A percentile compares a stretch with the other conserved stretches of the same genome.
Evolutionary conservation across 495 filamentous ascomycete species (phyloP).

Genomic region (Pyronema domesticum): DNA sequence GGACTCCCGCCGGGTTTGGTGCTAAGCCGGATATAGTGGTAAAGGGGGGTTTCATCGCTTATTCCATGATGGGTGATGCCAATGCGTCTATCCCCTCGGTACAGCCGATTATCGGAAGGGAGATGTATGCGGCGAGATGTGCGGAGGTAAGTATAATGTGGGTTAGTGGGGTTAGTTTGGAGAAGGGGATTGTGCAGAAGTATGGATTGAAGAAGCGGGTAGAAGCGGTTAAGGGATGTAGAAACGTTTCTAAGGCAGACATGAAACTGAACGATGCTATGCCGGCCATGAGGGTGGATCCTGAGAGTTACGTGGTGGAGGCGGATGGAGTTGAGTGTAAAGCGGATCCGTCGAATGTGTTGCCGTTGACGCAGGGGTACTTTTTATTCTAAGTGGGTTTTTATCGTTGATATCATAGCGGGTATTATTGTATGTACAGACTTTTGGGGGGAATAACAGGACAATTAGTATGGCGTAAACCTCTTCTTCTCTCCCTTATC

Average conservation of each 20-base stretch:
- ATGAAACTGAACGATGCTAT: slow-evolving; percentile 86
- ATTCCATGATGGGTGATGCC: slow-evolving; percentile 84
- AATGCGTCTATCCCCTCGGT: slow-evolving; percentile 86
- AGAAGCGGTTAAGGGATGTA: slow-evolving; percentile 63
- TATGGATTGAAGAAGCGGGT: slow-evolving; percentile 70
- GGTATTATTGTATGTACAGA: not conserved
- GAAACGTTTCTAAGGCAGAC: slow-evolving; percentile 66
- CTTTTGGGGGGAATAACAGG: not conserved
- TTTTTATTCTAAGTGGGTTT: slow-evolving; percentile 38
- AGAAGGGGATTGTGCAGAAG: slow-evolving; percentile 40
- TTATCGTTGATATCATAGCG: not conserved
- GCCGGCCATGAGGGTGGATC: slow-evolving; percentile 88
- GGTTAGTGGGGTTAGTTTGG: slow-evolving; percentile 57
- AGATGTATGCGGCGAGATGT: slow-evolving; percentile 69
- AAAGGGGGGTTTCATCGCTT: slow-evolving; percentile 79
- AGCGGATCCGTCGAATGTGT: slow-evolving; percentile 49
- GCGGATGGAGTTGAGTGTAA: slow-evolving; percentile 63
- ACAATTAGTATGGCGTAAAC: slow-evolving; percentile 13
- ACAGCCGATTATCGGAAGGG: slow-evolving; percentile 68
- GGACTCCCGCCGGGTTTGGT: slow-evolving; percentile 74
- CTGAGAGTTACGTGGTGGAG: slow-evolving; percentile 77
- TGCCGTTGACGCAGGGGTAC: slow-evolving; percentile 69
- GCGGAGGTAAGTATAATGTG: slow-evolving; percentile 63
- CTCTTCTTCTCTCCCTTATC: slow-evolving; percentile 8
- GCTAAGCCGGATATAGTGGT: slow-evolving; percentile 69